phyloP scores from a whole-genome alignment of 2,329 filamentous ascomycete genomes.

The Fusarium graminum region DNA sequence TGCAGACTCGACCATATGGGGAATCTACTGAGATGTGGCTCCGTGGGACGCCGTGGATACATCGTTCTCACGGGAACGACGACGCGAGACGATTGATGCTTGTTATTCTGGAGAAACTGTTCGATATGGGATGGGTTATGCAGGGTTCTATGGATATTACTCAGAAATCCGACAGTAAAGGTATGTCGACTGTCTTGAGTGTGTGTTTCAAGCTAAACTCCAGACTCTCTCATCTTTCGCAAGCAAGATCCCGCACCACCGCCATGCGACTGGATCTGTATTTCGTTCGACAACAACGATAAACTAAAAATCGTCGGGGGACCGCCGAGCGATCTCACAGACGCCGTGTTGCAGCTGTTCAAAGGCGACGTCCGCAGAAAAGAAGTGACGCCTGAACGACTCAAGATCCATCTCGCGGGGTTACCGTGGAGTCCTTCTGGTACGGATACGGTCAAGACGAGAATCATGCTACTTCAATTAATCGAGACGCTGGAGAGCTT shows the following conservation, averaged over 20 bases:
- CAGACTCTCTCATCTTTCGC: constrained; percentile 29
- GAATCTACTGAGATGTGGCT: constrained; percentile 22
- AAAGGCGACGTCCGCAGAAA: background rate
- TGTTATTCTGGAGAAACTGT: constrained; percentile 22
- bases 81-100: constrained; percentile 23
- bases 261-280: constrained; percentile 26
- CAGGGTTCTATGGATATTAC: constrained; percentile 24
- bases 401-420: constrained; percentile 4
- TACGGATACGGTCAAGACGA: constrained; percentile 6
- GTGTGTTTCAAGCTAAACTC: background rate
- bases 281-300: constrained; percentile 29
- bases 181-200: background rate
- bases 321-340: constrained; percentile 21
- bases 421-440: constrained; percentile 16
- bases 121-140: constrained; percentile 31
- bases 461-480: background rate
- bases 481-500: constrained; percentile 13
- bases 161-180: constrained; percentile 21
- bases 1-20: background rate
- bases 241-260: constrained; percentile 27
- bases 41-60: constrained; percentile 13
- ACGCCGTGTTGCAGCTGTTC: constrained; percentile 2
- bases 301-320: constrained; percentile 30
- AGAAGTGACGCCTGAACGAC: background rate
- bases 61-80: constrained; percentile 14